These are phyloP conservation scores for Alnus rubra DNA, from an alignment of 306 rosid genomes.

Conservation along the genomic window DNA sequence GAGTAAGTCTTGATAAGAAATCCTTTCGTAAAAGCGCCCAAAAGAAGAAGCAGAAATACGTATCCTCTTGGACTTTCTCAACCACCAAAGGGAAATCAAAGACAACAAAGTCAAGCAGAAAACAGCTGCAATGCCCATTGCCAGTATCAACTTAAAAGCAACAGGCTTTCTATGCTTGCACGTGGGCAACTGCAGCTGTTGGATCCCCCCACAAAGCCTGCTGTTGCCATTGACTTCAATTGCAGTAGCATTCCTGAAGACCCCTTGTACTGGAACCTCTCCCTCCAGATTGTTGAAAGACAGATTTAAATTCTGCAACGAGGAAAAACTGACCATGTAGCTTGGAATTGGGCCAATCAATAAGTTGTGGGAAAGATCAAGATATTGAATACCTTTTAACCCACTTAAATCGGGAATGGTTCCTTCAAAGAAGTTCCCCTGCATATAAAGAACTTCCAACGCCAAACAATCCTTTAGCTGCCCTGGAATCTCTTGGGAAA, in stretches of 20 bases:
- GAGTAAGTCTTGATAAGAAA: too few species aligned
- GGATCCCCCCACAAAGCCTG: slow-evolving; percentile 3
- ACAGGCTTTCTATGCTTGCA: not conserved
- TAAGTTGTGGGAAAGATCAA: not conserved
- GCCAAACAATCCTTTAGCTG: not conserved
- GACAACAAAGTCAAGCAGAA: not conserved
- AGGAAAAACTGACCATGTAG: not conserved
- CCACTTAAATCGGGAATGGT: not conserved
- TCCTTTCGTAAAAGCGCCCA: not conserved
- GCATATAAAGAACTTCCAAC: not conserved
- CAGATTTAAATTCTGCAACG: not conserved
- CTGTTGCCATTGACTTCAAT: not conserved
- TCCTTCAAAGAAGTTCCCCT: not conserved
- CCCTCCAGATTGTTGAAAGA: slow-evolving; percentile 3
- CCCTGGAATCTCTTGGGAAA: not conserved
- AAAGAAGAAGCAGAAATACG: not conserved
- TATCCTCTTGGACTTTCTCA: not conserved
- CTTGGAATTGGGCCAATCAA: not conserved
- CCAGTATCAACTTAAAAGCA: not conserved
- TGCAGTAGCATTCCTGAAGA: slow-evolving; percentile 1
- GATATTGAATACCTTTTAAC: not conserved
- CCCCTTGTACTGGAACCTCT: not conserved
- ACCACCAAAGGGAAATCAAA: not conserved
- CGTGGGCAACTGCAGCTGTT: not conserved
- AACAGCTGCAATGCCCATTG: not conserved